Base-by-base conservation (phyloP, 192 early-diverging fungal genomes). In the Pecoramyces ruminantium region DNA sequence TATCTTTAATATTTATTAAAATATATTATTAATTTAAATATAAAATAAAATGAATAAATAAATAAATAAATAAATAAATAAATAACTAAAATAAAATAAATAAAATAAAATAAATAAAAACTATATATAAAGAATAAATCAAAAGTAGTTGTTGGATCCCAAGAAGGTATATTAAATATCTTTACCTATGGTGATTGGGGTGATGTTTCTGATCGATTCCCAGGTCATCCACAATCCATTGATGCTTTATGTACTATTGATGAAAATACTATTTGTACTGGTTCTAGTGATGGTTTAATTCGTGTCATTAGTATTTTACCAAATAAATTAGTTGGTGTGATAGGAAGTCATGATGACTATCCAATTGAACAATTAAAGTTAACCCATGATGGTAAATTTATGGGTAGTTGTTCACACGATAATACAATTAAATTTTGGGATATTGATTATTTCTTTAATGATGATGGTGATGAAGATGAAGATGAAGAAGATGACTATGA, bases 141-240 rank as follows among this genome's bases (percentile, higher is more conserved):
- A 34, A 97, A 96, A 84, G 97, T 92, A 15, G 90, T 97, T 3
- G 94, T 96, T 5, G 98, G 98, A 34, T 93, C 94, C 18, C 94
- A 97, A 83, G 92, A 93, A 29, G 98, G 98, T 30, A 89, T 93
- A 0, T 82, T 99, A 28, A 92, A 92, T 78, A 87, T 99, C 34
- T 99, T 95, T 84, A 90, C 92, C 2, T 98, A 92, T 88, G 93
- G 92, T 29, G 87, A 95, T 84, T 99, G 95, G 93, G 94, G 93
- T 27, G 97, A 99, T 81, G 91, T 92, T 79, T 93, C 92, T 25
- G 98, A 99, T 86, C 91, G 98, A 25, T 94, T 98, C 82, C 88
- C 94, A 15, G 98, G 98, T 77, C 98, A 99, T 83, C 97, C 97
- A 28, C 89, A 89, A 79, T 93, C 94, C 28, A 94, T 99, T 67